phyloP scores from a whole-genome alignment of 1,284 basidiomycete genomes.

The Trichosporon sp. region DNA sequence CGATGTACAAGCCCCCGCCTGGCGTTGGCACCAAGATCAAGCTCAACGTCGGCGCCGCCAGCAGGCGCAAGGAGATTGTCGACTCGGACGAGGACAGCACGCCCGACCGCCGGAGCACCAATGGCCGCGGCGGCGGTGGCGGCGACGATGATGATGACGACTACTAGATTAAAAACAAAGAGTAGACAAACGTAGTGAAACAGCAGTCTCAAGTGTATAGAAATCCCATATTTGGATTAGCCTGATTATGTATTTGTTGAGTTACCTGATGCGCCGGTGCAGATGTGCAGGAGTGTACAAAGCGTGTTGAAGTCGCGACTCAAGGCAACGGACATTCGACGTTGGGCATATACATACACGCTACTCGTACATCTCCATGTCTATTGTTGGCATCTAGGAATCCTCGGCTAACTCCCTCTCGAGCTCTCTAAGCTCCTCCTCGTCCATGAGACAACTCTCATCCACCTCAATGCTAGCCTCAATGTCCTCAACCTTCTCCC shows the following conservation, averaged over 20 bases:
- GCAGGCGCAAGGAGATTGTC: conserved; percentile 18
- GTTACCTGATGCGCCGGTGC: no score
- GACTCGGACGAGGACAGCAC: conserved; percentile 21
- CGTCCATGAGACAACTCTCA: conserved; percentile 28
- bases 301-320: no score
- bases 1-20: conserved; percentile 40
- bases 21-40: conserved; percentile 34
- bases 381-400: no score
- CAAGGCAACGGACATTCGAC: no score
- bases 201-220: neutral
- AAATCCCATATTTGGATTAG: neutral
- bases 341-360: neutral
- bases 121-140: conserved; percentile 23
- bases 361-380: no score
- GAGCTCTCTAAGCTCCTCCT: conserved; percentile 28
- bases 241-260: neutral
- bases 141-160: conserved; percentile 23
- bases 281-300: no score
- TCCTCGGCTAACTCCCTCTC: conserved; percentile 12
- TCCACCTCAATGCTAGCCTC: conserved; percentile 2
- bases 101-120: conserved; percentile 12
- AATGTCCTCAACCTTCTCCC: conserved; percentile 15
- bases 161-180: neutral
- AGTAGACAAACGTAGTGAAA: neutral
- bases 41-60: conserved; percentile 29